Percentiles rank a stretch among this genome's conserved stretches.
phyloP scores from a whole-genome alignment of 176 grass and related monocot species.

The Oropetium thomaeum region DNA sequence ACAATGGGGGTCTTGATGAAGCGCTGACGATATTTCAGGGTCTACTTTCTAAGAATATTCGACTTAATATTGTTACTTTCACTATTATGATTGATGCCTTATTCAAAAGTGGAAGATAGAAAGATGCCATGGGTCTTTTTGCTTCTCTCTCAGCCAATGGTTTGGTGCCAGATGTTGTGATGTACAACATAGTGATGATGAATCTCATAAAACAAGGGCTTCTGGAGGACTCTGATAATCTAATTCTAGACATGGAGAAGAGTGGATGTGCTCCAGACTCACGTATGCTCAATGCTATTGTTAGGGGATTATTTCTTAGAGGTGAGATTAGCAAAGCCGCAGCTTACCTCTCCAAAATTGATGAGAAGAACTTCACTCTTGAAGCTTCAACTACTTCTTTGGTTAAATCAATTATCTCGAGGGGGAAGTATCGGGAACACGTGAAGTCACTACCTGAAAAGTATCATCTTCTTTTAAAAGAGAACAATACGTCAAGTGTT shows the following conservation, averaged over 20 bases:
- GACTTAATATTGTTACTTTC: neutral
- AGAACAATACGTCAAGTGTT: neutral
- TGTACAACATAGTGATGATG: neutral
- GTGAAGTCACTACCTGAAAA: neutral
- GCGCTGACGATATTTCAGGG: neutral
- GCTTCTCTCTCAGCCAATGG: neutral
- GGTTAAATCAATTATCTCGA: neutral
- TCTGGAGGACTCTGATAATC: neutral
- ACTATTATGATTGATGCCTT: neutral
- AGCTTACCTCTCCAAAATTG: neutral
- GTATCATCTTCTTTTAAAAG: neutral
- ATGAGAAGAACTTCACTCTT: neutral
- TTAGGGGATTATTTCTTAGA: neutral
- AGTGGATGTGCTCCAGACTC: neutral
- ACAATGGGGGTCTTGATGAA: neutral
- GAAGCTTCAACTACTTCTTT: neutral
- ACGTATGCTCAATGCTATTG: conserved; percentile 2
- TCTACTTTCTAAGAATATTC: neutral
- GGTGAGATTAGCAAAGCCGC: neutral
- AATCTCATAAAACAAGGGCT: conserved; percentile 1
- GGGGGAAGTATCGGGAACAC: neutral
- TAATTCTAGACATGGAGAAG: conserved; percentile 4
- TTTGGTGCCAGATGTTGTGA: neutral
- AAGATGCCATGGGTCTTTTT: neutral
- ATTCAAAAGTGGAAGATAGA: neutral